phyloP scores from a whole-genome alignment of 164 flowering plant species.

The Macadamia integrifolia region DNA sequence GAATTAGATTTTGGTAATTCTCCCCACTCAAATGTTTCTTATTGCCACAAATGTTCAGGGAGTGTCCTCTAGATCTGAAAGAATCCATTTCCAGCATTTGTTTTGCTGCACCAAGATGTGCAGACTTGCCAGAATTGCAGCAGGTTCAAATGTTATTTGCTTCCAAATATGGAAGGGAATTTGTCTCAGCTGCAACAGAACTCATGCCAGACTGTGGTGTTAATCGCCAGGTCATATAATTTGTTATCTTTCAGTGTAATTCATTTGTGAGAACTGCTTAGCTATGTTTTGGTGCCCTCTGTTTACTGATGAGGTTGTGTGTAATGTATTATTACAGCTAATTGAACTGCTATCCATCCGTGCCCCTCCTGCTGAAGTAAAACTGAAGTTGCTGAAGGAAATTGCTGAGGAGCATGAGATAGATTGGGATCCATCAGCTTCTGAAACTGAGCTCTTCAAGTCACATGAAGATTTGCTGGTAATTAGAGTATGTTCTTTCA shows the following conservation, averaged over 20 bases:
- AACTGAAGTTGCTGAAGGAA: constrained; percentile 81
- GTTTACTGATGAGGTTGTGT: neutral
- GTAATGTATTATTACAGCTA: constrained; percentile 37
- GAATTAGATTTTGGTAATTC: neutral
- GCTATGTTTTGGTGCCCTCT: neutral
- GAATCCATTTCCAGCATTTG: constrained; percentile 94
- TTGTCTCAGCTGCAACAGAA: constrained; percentile 82
- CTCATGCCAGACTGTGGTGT: constrained; percentile 95
- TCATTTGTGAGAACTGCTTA: neutral
- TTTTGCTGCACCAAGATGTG: constrained; percentile 98
- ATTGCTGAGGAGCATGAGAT: constrained; percentile 88
- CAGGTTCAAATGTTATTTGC: constrained; percentile 82
- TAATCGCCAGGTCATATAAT: constrained; percentile 76
- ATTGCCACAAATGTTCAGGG: constrained; percentile 41
- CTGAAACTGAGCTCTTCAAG: constrained; percentile 74
- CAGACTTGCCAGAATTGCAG: constrained; percentile 85
- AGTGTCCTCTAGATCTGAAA: constrained; percentile 92
- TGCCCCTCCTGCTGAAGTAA: constrained; percentile 83
- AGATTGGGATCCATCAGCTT: constrained; percentile 84
- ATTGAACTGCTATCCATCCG: constrained; percentile 83
- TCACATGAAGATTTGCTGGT: constrained; percentile 87
- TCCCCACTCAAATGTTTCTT: neutral
- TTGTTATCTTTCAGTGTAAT: neutral
- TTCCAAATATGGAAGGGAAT: constrained; percentile 86
- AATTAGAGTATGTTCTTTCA: constrained; percentile 12